Evolutionary conservation across 805 yeast species (phyloP).

Genomic region (Blastobotrys attinorum): DNA sequence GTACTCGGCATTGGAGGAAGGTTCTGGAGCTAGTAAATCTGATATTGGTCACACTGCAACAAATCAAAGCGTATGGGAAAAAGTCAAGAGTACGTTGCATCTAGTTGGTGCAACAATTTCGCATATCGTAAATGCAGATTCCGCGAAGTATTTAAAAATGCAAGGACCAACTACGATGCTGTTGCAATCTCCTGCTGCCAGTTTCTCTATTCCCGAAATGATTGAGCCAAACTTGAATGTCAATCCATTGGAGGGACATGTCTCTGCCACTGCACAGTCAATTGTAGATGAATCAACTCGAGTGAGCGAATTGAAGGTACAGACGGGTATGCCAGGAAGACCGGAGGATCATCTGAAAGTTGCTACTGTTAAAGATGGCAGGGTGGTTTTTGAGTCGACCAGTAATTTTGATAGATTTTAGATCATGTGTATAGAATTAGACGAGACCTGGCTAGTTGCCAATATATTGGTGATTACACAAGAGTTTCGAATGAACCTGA

Average conservation of each 20-base stretch:
- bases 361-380: conserved; percentile 24
- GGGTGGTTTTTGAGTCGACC: conserved; percentile 22
- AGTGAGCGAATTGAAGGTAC: neutral
- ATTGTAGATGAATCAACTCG: neutral
- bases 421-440: too few relatives aligned
- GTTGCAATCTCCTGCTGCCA: conserved; percentile 6
- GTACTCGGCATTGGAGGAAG: neutral
- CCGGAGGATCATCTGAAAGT: conserved; percentile 25
- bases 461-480: too few relatives aligned
- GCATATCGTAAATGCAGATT: conserved; percentile 6
- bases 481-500: too few relatives aligned
- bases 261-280: neutral
- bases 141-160: conserved; percentile 7
- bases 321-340: conserved; percentile 12
- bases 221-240: neutral
- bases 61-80: neutral
- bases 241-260: conserved; percentile 2
- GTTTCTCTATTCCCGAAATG: neutral
- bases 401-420: conserved; percentile 18
- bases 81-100: neutral
- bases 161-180: conserved; percentile 16
- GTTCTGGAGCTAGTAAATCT: neutral
- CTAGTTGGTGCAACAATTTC: neutral
- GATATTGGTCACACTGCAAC: neutral
- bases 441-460: too few relatives aligned